Evolutionary conservation across 2,329 filamentous ascomycete genomes (phyloP).

Genomic region (Microcera coccophila): DNA sequence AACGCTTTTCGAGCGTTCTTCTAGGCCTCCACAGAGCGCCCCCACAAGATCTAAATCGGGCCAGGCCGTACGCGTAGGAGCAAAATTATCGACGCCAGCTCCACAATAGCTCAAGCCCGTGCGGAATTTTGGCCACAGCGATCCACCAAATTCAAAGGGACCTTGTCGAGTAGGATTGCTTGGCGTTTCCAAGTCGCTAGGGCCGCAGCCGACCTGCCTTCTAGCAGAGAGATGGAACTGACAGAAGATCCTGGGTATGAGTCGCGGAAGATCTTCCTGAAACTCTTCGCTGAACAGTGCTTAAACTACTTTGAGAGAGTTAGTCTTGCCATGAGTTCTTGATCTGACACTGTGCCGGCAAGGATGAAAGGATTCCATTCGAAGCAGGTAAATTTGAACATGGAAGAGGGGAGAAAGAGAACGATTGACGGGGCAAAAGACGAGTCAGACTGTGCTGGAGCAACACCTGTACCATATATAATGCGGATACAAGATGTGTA

Average conservation of each 20-base stretch:
- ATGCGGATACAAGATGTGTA: conserved; percentile 21
- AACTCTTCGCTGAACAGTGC: conserved; percentile 2
- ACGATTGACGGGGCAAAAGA: conserved; percentile 4
- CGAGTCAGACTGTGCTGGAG: conserved; percentile 7
- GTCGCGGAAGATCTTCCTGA: conserved; percentile 7
- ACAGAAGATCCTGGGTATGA: conserved; percentile 12
- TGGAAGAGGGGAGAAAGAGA: conserved; percentile 5
- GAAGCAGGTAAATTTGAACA: conserved; percentile 1
- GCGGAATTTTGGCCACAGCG: conserved; percentile 26
- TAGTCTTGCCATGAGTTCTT: not conserved
- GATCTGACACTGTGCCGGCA: not conserved
- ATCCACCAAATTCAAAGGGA: conserved; percentile 18
- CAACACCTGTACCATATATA: conserved; percentile 26
- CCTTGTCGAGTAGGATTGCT: conserved; percentile 17
- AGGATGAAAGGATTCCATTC: not conserved
- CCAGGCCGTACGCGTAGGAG: conserved; percentile 20
- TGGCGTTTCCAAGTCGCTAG: conserved; percentile 14
- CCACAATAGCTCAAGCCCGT: conserved; percentile 24
- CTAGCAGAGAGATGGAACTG: conserved; percentile 13
- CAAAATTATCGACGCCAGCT: conserved; percentile 21
- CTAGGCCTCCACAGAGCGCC: conserved; percentile 20
- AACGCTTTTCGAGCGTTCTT: conserved; percentile 17
- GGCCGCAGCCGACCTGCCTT: conserved; percentile 1
- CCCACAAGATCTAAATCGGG: conserved; percentile 29
- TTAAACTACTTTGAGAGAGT: not conserved